Percentiles rank a stretch among this genome's conserved stretches.
phyloP scores from a whole-genome alignment of 2,329 filamentous ascomycete species.

The Colletotrichum spaethianum region DNA sequence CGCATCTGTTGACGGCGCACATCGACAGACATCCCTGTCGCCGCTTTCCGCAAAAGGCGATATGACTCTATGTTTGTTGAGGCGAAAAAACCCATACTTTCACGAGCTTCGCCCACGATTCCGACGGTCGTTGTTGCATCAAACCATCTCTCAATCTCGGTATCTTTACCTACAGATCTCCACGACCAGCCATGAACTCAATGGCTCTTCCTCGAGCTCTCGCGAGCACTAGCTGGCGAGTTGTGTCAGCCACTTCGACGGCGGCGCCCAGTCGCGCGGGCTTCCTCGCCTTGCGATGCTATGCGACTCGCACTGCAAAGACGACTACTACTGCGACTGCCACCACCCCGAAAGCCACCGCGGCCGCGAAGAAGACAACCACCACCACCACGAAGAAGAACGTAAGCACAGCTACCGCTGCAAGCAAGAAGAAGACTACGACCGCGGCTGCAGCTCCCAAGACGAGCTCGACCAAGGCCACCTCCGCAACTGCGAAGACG shows the following conservation, averaged over 20 bases:
- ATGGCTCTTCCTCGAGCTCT: conserved; percentile 29
- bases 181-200: conserved; percentile 17
- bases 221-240: conserved; percentile 20
- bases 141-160: neutral
- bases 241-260: neutral
- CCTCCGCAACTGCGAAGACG: neutral
- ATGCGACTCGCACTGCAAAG: conserved; percentile 32
- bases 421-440: conserved; percentile 16
- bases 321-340: conserved; percentile 12
- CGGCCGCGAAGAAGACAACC: conserved; percentile 13
- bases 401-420: conserved; percentile 24
- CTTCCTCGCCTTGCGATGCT: conserved; percentile 31
- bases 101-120: neutral
- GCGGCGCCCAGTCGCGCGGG: conserved; percentile 8
- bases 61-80: conserved; percentile 14
- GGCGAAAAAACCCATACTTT: neutral
- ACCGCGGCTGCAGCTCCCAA: neutral
- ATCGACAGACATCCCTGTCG: conserved; percentile 21
- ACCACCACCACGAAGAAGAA: conserved; percentile 34
- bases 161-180: neutral
- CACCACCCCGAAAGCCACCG: conserved; percentile 5
- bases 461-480: conserved; percentile 9
- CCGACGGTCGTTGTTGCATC: neutral
- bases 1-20: conserved; percentile 29
- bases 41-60: conserved; percentile 2